These are phyloP conservation scores for Penstemon davidsonii DNA, from an alignment of 257 asterid genomes.

Conservation along the genomic window DNA sequence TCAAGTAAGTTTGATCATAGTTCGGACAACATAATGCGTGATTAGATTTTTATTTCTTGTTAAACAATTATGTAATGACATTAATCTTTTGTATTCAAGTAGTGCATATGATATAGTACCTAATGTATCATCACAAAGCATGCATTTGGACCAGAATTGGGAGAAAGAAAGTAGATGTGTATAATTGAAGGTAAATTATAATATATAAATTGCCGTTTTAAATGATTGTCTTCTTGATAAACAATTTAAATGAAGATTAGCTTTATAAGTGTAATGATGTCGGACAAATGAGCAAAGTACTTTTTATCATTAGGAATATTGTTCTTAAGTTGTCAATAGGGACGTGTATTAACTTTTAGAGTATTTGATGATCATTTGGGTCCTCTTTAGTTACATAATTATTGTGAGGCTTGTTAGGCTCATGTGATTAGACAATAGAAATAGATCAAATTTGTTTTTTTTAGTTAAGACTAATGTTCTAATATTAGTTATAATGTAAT, in stretches of 20 bases:
- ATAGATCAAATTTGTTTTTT: background rate
- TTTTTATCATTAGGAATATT: conserved; percentile 28
- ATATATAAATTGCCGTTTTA: conserved; percentile 18
- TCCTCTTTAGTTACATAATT: conserved; percentile 19
- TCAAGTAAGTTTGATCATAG: background rate
- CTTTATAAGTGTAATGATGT: conserved; percentile 42
- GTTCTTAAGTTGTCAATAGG: conserved; percentile 29
- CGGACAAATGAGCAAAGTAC: conserved; percentile 25
- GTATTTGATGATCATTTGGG: conserved; percentile 22
- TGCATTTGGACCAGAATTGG: conserved; percentile 31
- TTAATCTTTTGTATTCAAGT: background rate
- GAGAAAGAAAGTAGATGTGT: conserved; percentile 20
- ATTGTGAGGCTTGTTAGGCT: conserved; percentile 33
- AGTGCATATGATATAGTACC: background rate
- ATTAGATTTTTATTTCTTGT: background rate
- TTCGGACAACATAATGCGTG: background rate
- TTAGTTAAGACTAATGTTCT: background rate
- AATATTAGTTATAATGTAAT: background rate
- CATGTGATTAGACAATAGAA: conserved; percentile 42
- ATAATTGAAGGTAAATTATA: conserved; percentile 20
- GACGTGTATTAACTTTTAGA: conserved; percentile 27
- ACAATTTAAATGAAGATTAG: conserved; percentile 28
- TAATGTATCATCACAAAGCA: conserved; percentile 32
- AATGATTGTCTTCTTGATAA: conserved; percentile 28
- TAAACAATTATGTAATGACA: background rate